Conservation (phyloP, 2,329 filamentous ascomycete genomes). For the Acarospora socialis region DNA sequence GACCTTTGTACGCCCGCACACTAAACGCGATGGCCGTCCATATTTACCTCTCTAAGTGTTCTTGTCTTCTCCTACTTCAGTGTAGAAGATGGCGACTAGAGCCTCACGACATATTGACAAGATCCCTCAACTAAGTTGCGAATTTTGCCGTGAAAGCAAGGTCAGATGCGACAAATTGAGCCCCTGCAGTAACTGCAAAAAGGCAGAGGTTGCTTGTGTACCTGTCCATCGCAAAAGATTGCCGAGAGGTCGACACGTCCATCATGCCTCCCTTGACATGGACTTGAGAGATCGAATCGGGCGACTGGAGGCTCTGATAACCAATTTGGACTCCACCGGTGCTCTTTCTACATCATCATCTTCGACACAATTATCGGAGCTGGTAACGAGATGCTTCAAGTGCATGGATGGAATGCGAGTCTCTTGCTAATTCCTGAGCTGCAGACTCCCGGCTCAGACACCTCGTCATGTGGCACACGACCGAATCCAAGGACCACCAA, state of each 20-base stretch:
- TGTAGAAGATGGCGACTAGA: too few species aligned
- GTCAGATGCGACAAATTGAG: slow-evolving; percentile 14
- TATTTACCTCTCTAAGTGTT: too few species aligned
- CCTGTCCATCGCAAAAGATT: slow-evolving; percentile 11
- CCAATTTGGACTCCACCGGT: neutral
- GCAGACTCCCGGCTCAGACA: too few species aligned
- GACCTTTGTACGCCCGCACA: too few species aligned
- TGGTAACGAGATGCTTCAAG: slow-evolving; percentile 4
- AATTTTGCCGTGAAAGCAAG: slow-evolving; percentile 14
- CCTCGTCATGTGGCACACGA: neutral
- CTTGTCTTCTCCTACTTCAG: too few species aligned
- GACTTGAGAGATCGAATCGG: slow-evolving; percentile 11
- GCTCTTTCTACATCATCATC: neutral
- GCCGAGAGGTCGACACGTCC: slow-evolving; percentile 12
- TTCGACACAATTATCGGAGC: neutral
- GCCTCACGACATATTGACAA: too few species aligned
- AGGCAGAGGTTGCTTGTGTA: slow-evolving; percentile 10
- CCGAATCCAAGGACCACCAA: neutral
- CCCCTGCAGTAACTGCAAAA: slow-evolving; percentile 14
- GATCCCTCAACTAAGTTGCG: slow-evolving; percentile 10
- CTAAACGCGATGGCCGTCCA: too few species aligned
- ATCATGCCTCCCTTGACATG: neutral
- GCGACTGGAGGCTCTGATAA: slow-evolving; percentile 10
- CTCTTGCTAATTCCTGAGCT: too few species aligned
- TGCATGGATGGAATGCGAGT: too few species aligned